These are phyloP conservation scores for Aspergillus ustus DNA, from an alignment of 2,329 filamentous ascomycete genomes.

Conservation along the genomic window DNA sequence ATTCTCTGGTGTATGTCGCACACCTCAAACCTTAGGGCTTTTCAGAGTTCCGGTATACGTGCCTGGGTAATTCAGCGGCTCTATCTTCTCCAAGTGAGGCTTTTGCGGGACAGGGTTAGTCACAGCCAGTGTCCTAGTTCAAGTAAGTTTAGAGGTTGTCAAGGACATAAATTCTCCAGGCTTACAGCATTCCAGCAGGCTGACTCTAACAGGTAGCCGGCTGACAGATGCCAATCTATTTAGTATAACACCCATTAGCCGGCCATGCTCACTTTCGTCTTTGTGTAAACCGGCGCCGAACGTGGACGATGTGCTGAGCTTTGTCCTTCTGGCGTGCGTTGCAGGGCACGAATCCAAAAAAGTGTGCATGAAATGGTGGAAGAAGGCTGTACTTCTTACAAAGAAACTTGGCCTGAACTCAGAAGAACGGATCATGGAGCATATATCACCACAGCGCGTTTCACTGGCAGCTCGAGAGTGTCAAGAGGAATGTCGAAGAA, in stretches of 20 bases:
- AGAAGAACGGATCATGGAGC: background rate
- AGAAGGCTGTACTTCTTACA: slow-evolving; percentile 48
- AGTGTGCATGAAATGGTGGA: slow-evolving; percentile 55
- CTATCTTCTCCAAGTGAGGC: slow-evolving; percentile 40
- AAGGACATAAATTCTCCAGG: no score
- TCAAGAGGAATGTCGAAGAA: slow-evolving; percentile 51
- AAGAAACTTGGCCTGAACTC: slow-evolving; percentile 5
- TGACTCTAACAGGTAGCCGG: slow-evolving; percentile 2
- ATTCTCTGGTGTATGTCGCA: slow-evolving; percentile 56
- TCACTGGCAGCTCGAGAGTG: background rate
- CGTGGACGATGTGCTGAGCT: slow-evolving; percentile 51
- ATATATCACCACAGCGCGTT: background rate
- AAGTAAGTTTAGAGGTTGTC: background rate
- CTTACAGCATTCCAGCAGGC: background rate
- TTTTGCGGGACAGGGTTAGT: slow-evolving; percentile 32
- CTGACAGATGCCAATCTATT: background rate
- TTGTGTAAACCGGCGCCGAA: background rate
- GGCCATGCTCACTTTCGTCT: slow-evolving; percentile 22
- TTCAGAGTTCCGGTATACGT: slow-evolving; percentile 50
- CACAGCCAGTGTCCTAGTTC: slow-evolving; percentile 21
- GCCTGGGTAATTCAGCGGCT: slow-evolving; percentile 38
- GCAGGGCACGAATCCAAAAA: slow-evolving; percentile 54
- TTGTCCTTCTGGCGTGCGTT: slow-evolving; percentile 51
- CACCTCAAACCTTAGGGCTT: slow-evolving; percentile 51
- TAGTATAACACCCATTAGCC: background rate